phyloP scores from a whole-genome alignment of 306 rosid genomes.

The Castanopsis chinensis region DNA sequence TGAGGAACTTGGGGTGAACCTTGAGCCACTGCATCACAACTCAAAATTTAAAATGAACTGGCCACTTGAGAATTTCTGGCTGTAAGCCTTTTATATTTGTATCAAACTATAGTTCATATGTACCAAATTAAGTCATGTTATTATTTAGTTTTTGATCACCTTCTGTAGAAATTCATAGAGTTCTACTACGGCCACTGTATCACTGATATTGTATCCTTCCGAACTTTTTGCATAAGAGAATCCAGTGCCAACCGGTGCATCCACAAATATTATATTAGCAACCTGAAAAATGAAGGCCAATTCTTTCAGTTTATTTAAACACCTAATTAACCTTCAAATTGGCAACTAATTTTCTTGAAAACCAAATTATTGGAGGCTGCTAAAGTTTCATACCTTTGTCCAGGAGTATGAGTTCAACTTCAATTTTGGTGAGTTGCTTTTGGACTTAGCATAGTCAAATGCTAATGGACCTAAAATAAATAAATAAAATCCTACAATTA shows the following conservation, averaged over 20 bases:
- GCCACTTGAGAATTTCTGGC: too few relatives aligned
- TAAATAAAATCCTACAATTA: too few relatives aligned
- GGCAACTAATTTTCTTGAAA: background rate
- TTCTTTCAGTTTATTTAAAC: background rate
- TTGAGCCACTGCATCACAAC: slow-evolving; percentile 19
- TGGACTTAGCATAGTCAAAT: background rate
- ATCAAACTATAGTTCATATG: too few relatives aligned
- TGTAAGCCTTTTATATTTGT: background rate
- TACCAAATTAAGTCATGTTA: too few relatives aligned
- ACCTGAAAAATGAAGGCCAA: background rate
- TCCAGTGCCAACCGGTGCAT: slow-evolving; percentile 32
- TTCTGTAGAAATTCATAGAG: slow-evolving; percentile 9
- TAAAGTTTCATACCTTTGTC: slow-evolving; percentile 11
- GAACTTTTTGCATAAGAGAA: slow-evolving; percentile 24
- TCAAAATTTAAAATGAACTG: background rate
- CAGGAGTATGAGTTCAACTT: slow-evolving; percentile 25
- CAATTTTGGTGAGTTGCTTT: slow-evolving; percentile 9
- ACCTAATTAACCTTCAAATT: background rate
- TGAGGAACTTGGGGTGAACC: background rate
- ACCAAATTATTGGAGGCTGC: background rate
- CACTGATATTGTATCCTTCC: background rate
- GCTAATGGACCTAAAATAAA: slow-evolving; percentile 9
- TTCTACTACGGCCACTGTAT: background rate
- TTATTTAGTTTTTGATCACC: background rate
- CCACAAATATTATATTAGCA: slow-evolving; percentile 26